These are phyloP conservation scores for Diaporthe australafricana DNA, from an alignment of 2,329 filamentous ascomycete genomes.

Conservation along the genomic window DNA sequence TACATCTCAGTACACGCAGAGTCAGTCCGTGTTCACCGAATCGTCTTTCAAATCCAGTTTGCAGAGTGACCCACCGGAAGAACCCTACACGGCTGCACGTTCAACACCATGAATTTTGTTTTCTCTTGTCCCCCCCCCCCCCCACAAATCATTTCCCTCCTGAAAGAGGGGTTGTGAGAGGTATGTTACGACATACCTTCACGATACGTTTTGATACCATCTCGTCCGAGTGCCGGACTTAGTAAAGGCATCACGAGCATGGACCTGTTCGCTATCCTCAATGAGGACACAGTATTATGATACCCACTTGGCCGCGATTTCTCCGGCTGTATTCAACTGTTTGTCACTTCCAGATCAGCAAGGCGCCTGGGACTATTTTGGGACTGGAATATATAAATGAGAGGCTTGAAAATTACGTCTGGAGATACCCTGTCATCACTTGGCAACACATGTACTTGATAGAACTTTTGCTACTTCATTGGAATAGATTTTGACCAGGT, in stretches of 20 bases:
- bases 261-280: not conserved
- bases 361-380: not conserved
- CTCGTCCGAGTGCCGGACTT: not conserved
- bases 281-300: conserved; percentile 12
- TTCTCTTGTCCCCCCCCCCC: not conserved
- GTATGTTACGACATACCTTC: conserved; percentile 8
- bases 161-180: conserved; percentile 3
- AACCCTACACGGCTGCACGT: not conserved
- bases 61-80: not conserved
- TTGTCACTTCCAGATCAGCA: not conserved
- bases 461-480: not conserved
- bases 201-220: conserved; percentile 16
- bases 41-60: not conserved
- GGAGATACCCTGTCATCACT: conserved; percentile 6
- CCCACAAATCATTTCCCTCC: no score
- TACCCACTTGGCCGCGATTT: not conserved
- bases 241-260: not conserved
- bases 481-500: not conserved
- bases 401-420: not conserved
- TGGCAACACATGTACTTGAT: not conserved
- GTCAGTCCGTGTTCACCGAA: not conserved
- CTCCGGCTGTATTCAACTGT: not conserved
- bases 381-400: not conserved
- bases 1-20: conserved; percentile 29
- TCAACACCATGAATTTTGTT: not conserved